Evolutionary conservation across 805 yeast genomes (phyloP), one percentile per base, ranked within the genome.

Genomic region (Yamadazyma kitorensis): DNA sequence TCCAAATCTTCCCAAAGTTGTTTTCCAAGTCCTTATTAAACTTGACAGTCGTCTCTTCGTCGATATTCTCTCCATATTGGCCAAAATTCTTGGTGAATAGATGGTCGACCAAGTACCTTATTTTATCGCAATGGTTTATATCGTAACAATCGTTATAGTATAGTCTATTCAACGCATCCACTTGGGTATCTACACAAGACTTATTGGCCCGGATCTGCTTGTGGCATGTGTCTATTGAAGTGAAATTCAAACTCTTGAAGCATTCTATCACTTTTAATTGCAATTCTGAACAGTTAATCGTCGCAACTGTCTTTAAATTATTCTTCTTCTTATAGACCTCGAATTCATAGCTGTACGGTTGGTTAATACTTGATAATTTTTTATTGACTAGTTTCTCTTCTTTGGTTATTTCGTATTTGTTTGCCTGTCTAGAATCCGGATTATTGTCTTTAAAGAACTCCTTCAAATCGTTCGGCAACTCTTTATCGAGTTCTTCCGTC

Each of bases 251-350:
- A 7, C 55, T 55, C 27, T 54, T 52, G 42, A 59, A 59, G 37
- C 71, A 66, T 16, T 56, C 62, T 17, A 59, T 36, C 20, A 64
- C 68, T 18, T 56, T 50, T 18, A 57, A 48, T 34, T 63, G 68
- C 8, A 67, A 39, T 42, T 67, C 72, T 3, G 70, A 57, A 39
- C 73, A 67, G 45, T 67, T 67, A 29, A 65, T 49, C 17, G 48
- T 34, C 2, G 61, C 41, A 1, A 54, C 69, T 18, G 48, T 47
- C 17, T 50, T 45, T 0, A 44, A 38, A 14, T 43, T 47, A 33
- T 61, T 57, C 15, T 47, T 34, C 20, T 42, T 51, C 40, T 64
- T 65, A 39, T 62, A 61, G 4, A 41, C 34, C 5, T 54, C 66
- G 24, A 61, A 51, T 13, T 59, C 57, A 33, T 48, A 54, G 24